Percentiles rank a stretch among this genome's conserved stretches.
These are phyloP conservation scores for Vitis hybrid DNA, from an alignment of 177 flowering plant genomes.

Conservation along the genomic window DNA sequence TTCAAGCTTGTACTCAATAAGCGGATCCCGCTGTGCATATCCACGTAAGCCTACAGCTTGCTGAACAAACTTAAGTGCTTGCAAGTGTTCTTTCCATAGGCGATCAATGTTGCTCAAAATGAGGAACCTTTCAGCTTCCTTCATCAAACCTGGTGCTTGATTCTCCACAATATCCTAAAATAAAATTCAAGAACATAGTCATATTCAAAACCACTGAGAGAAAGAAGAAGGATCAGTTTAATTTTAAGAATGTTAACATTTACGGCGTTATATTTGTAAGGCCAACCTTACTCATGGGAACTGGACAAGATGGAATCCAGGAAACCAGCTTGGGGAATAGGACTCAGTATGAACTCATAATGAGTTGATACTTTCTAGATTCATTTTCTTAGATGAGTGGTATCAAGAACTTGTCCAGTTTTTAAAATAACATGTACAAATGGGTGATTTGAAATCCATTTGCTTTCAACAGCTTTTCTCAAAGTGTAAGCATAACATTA, in stretches of 20 bases:
- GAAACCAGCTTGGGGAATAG: background rate
- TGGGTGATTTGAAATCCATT: background rate
- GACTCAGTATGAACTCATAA: background rate
- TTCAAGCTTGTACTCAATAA: constrained; percentile 98
- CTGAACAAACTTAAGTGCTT: constrained; percentile 93
- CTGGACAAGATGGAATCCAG: background rate
- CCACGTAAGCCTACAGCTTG: constrained; percentile 98
- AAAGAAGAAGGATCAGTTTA: background rate
- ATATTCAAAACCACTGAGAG: too few species aligned
- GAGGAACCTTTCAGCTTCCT: constrained; percentile 92
- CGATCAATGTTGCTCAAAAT: constrained; percentile 92
- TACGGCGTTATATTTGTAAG: background rate
- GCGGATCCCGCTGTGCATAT: constrained; percentile 97
- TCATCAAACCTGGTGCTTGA: constrained; percentile 91
- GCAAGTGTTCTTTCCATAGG: constrained; percentile 97
- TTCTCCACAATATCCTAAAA: constrained; percentile 79
- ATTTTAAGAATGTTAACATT: background rate
- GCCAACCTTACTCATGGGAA: background rate
- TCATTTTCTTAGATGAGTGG: background rate
- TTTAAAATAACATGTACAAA: background rate
- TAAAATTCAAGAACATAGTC: background rate
- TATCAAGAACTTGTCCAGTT: background rate
- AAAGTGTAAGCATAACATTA: too few species aligned
- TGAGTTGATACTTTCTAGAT: background rate
- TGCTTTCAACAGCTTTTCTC: too few species aligned